phyloP scores from a whole-genome alignment of 2,329 filamentous ascomycete species.

The Zasmidium cellare region DNA sequence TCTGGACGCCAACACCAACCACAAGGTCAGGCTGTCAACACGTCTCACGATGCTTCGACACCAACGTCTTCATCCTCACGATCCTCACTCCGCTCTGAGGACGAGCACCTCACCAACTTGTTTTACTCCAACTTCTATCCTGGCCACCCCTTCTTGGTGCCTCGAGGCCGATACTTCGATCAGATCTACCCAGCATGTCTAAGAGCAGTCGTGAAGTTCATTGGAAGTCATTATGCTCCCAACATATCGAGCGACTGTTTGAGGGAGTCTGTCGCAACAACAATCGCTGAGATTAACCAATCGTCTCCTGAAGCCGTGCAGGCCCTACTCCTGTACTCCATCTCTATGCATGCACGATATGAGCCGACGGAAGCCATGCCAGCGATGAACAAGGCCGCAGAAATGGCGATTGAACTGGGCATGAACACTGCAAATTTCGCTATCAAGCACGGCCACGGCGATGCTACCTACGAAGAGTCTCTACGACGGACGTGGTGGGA shows the following conservation, averaged over 20 bases:
- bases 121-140: conserved; percentile 59
- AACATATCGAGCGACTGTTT: conserved; percentile 39
- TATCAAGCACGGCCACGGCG: conserved; percentile 60
- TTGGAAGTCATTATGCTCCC: conserved; percentile 55
- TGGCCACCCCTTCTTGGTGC: conserved; percentile 58
- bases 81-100: conserved; percentile 29
- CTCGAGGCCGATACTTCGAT: conserved; percentile 42
- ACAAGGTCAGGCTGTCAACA: background rate
- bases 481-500: conserved; percentile 92
- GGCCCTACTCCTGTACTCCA: conserved; percentile 72
- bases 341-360: conserved; percentile 75
- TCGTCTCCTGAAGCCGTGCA: conserved; percentile 63
- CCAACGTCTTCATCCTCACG: conserved; percentile 41
- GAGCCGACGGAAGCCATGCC: conserved; percentile 68
- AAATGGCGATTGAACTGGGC: conserved; percentile 72
- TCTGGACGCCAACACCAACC: background rate
- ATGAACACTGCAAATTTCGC: conserved; percentile 72
- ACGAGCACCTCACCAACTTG: conserved; percentile 48
- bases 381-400: conserved; percentile 67
- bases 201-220: conserved; percentile 56
- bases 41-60: conserved; percentile 8
- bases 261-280: conserved; percentile 51
- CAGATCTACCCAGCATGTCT: conserved; percentile 49
- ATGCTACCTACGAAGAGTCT: conserved; percentile 74
- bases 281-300: conserved; percentile 40